These are phyloP conservation scores for Tolypocladium ophioglossoides DNA, from an alignment of 2,329 filamentous ascomycete species.

Conservation along the genomic window DNA sequence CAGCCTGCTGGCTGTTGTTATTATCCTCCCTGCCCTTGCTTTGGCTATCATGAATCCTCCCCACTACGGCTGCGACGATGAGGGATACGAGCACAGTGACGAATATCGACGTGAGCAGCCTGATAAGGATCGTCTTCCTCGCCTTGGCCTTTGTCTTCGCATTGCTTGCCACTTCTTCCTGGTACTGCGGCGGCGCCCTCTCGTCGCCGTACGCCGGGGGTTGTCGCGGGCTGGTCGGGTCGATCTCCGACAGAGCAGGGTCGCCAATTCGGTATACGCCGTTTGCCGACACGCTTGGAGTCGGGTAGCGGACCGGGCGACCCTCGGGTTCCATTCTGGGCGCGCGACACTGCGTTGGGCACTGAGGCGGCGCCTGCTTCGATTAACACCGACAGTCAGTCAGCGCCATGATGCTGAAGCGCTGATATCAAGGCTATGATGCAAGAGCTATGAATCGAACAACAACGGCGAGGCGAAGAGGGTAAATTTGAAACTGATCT, in stretches of 20 bases:
- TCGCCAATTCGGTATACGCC: conserved; percentile 3
- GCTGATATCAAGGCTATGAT: no score
- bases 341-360: background rate
- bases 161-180: conserved; percentile 2
- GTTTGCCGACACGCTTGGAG: conserved; percentile 2
- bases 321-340: conserved; percentile 6
- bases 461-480: background rate
- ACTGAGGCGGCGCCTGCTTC: background rate
- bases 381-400: background rate
- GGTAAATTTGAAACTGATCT: background rate
- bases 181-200: conserved; percentile 7
- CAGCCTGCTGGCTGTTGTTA: background rate
- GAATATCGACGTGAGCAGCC: conserved; percentile 12
- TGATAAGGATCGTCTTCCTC: conserved; percentile 9
- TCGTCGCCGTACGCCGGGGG: conserved; percentile 11
- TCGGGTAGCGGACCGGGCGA: conserved; percentile 4
- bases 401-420: background rate
- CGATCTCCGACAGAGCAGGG: conserved; percentile 5
- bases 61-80: conserved; percentile 13
- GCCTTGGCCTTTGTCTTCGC: conserved; percentile 5
- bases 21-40: background rate
- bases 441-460: background rate
- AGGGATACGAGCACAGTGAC: conserved; percentile 12
- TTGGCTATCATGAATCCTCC: conserved; percentile 8
- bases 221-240: conserved; percentile 5